Base-by-base conservation (phyloP, 2,329 filamentous ascomycete genomes). In the Exutisphaerella laricina region DNA sequence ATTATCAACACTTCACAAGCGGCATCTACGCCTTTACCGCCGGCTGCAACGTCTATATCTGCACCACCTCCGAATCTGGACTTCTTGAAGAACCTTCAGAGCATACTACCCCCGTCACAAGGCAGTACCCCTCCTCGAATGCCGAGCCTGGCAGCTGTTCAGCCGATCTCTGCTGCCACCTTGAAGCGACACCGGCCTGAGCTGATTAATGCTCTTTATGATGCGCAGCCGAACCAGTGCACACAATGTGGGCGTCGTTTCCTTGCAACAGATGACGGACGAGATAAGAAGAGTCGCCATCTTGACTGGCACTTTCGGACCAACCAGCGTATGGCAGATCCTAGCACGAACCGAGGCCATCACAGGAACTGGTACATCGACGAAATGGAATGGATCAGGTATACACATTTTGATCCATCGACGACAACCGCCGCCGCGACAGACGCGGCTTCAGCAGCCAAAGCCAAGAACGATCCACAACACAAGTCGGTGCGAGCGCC, bases 301-400 rank as follows among this genome's bases (percentile, higher is more conserved):
- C 82, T 98, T 73, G 92, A 98, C 66, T 98, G 92, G 92, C 92
- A 98, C 66, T 98, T 98, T 69, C 82, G 84, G 43, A 89, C 90
- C 17, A 90, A 96, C 59, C 85, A 89, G 58, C 83, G 88, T 33
- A 87, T 94, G 67, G 81, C 82, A 2, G 90, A 97, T 55, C 83
- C 85, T 10, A 82, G 87, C 59, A 47, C 53, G 16, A 90, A 87
- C 62, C 79, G 87, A 48, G 88, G 86, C 22, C 85, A 94, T 56
- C 89, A 94, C 60, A 82, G 92, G 23, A 94, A 88, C 65, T 97
- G 88, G 88, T 96, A 95, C 62, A 82, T 95, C 36, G 87, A 94
- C 58, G 86, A 94, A 69, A 75, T 82, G 69, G 89, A 96, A 61
- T 98, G 92, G 92, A 83, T 95, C 45, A 84, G 82, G 53, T 88